Conservation (phyloP, 352 stramenopile species). For the Globisporangium solare region DNA sequence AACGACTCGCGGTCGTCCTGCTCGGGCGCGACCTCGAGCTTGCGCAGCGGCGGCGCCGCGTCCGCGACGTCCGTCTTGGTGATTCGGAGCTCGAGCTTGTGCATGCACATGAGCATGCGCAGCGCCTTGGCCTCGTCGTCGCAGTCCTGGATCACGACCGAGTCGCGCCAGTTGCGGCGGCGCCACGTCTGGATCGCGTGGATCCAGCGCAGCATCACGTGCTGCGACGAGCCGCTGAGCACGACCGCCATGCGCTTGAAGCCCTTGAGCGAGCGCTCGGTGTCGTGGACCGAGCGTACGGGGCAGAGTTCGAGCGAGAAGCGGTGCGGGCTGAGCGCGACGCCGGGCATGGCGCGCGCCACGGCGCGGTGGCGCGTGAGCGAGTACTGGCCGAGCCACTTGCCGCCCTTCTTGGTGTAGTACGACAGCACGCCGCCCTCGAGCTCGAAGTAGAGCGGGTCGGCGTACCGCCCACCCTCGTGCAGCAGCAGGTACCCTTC, state of each 20-base stretch:
- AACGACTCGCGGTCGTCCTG: conserved; percentile 12
- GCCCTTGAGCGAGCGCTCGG: conserved; percentile 59
- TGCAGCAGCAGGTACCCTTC: conserved; percentile 77
- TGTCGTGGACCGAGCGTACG: conserved; percentile 73
- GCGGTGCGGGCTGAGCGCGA: conserved; percentile 44
- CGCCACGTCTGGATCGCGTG: conserved; percentile 68
- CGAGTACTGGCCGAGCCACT: conserved; percentile 64
- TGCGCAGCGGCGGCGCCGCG: conserved; percentile 41
- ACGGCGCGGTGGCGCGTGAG: conserved; percentile 69
- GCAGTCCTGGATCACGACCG: conserved; percentile 46
- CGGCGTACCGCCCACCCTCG: conserved; percentile 25
- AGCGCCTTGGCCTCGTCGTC: conserved; percentile 66
- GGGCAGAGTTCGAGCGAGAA: conserved; percentile 70
- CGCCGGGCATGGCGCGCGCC: conserved; percentile 34
- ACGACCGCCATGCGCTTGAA: conserved; percentile 52
- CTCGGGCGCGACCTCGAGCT: conserved; percentile 37
- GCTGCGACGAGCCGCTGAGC: conserved; percentile 47
- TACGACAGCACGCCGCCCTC: conserved; percentile 67
- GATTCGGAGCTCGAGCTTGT: conserved; percentile 60
- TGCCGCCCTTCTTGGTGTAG: conserved; percentile 66
- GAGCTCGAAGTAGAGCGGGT: conserved; percentile 79
- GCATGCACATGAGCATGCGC: conserved; percentile 64
- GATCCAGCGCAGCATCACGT: conserved; percentile 56
- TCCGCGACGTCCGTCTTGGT: conserved; percentile 35
- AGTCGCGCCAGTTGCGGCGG: conserved; percentile 73